Conservation (phyloP, 164 flowering plant genomes). For the Pachysandra terminalis region DNA sequence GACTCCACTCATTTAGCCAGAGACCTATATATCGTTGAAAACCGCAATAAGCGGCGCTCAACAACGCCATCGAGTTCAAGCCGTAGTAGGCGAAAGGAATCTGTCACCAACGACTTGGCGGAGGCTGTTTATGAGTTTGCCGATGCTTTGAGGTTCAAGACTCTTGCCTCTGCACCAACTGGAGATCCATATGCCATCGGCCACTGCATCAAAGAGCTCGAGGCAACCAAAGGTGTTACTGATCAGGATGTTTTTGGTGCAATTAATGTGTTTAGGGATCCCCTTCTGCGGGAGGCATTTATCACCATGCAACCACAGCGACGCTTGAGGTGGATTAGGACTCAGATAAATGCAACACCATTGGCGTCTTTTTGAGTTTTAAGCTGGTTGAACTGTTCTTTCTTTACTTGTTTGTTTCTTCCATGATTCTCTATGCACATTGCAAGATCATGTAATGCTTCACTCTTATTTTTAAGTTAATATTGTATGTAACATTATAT, state of each 20-base stretch:
- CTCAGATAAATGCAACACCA: not conserved
- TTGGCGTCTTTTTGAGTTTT: not conserved
- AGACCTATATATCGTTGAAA: not conserved
- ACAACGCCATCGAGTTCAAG: not conserved
- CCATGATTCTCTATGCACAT: not conserved
- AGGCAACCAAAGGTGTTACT: not conserved
- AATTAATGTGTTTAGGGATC: conserved; percentile 1
- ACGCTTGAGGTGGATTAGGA: not conserved
- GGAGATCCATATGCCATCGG: not conserved
- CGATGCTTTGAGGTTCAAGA: not conserved
- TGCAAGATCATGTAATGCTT: no score
- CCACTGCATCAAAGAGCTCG: not conserved
- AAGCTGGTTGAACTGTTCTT: not conserved
- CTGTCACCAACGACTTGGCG: not conserved
- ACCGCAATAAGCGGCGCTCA: not conserved
- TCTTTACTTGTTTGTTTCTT: not conserved
- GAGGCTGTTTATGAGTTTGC: not conserved
- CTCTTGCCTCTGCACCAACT: not conserved
- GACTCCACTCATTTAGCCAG: not conserved
- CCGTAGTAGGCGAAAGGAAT: not conserved
- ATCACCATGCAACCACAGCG: conserved; percentile 3
- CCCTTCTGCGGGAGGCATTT: not conserved
- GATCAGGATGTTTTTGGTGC: conserved; percentile 1
- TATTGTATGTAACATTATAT: no score
- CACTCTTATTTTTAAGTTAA: no score